A percentile compares a stretch with the other conserved stretches of the same genome.
phyloP scores from a whole-genome alignment of 441 rosid genomes.

The Corymbia citriodora region DNA sequence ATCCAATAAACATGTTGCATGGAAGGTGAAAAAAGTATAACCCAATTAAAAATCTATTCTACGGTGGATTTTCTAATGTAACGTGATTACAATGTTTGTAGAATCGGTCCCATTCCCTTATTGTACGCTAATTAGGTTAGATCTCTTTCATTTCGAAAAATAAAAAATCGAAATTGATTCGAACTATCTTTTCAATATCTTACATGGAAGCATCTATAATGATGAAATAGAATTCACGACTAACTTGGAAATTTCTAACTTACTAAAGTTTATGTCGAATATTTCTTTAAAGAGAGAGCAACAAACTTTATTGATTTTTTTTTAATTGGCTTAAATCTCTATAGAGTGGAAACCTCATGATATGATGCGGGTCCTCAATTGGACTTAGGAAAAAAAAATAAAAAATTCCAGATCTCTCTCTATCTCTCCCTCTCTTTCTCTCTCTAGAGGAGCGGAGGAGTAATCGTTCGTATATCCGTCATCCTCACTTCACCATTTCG shows the following conservation, averaged over 20 bases:
- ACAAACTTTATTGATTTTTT: neutral
- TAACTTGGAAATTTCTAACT: neutral
- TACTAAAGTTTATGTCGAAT: neutral
- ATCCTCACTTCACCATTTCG: neutral
- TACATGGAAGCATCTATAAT: neutral
- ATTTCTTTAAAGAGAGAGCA: neutral
- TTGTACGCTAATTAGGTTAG: neutral
- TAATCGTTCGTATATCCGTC: neutral
- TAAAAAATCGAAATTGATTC: neutral
- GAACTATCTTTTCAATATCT: accelerated
- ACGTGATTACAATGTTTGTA: neutral
- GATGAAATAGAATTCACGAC: neutral
- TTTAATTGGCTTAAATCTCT: neutral
- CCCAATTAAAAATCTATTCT: neutral
- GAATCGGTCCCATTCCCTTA: neutral
- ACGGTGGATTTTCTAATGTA: neutral
- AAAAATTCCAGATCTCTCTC: neutral
- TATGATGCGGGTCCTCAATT: neutral
- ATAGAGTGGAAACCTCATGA: neutral
- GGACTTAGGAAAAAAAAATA: neutral
- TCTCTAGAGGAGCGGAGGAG: neutral
- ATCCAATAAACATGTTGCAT: neutral
- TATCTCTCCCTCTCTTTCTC: neutral
- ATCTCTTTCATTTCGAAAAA: neutral
- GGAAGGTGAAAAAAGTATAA: neutral